Percentiles rank a stretch among this genome's conserved stretches.
phyloP scores from a whole-genome alignment of 78 protist genomes.

The Diacronema lutheri region DNA sequence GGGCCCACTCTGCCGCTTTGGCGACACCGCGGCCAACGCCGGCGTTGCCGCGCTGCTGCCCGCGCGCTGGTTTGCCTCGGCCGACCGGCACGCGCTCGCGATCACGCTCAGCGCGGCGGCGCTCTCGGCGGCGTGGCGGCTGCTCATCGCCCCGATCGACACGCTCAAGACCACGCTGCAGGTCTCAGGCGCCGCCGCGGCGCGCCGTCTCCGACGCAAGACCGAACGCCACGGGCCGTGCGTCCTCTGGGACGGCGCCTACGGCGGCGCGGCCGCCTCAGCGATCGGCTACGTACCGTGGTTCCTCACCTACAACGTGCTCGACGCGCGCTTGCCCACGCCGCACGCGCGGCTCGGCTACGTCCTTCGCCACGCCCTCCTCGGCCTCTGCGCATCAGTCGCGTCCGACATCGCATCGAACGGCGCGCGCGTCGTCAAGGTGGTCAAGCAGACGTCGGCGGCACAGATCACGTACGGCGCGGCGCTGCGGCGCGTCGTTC shows the following conservation, averaged over 20 bases:
- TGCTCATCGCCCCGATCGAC: neutral
- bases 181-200: neutral
- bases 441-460: neutral
- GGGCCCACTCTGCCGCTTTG: constrained; percentile 30
- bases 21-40: constrained; percentile 19
- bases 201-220: neutral
- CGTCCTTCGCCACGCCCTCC: constrained; percentile 43
- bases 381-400: constrained; percentile 54
- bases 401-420: neutral
- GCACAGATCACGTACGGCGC: neutral
- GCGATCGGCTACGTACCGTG: neutral
- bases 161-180: constrained; percentile 22
- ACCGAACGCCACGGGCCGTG: neutral
- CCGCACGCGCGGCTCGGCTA: neutral
- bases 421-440: constrained; percentile 8
- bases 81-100: constrained; percentile 51
- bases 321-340: constrained; percentile 28
- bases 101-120: constrained; percentile 39
- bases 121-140: constrained; percentile 42
- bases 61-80: neutral
- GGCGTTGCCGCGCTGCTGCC: neutral
- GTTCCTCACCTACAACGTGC: neutral
- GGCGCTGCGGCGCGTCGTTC: neutral
- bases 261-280: neutral
- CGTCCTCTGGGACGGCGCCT: constrained; percentile 12